phyloP scores from a whole-genome alignment of 495 filamentous ascomycete genomes.

The Xylaria bambusicola region DNA sequence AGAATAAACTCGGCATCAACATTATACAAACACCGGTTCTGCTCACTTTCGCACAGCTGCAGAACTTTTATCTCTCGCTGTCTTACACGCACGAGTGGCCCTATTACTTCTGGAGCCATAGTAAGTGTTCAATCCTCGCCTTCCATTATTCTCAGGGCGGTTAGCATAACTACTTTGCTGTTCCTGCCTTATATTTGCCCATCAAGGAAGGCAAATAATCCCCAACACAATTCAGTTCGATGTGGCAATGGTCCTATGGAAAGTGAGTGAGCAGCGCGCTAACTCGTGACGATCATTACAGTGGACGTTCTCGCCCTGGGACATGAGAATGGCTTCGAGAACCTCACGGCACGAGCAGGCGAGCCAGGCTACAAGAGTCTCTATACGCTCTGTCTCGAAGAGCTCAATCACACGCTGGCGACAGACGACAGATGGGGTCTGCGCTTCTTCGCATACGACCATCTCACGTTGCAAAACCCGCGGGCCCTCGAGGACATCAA shows the following conservation, averaged over 20 bases:
- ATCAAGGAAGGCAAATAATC: no score
- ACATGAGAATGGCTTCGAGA: conserved; percentile 43
- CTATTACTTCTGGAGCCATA: conserved; percentile 58
- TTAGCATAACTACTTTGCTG: no score
- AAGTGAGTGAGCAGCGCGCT: background rate
- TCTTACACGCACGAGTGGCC: conserved; percentile 47
- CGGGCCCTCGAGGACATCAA: conserved; percentile 54
- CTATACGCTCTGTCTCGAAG: conserved; percentile 51
- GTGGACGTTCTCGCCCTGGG: conserved; percentile 55
- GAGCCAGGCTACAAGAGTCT: conserved; percentile 50
- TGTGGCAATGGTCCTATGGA: background rate
- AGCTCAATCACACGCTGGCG: conserved; percentile 35
- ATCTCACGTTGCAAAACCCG: conserved; percentile 59
- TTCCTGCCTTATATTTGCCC: no score
- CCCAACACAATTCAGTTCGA: background rate
- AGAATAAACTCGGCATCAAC: conserved; percentile 55
- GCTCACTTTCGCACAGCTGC: conserved; percentile 62
- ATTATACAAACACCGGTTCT: conserved; percentile 59
- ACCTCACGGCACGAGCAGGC: conserved; percentile 28
- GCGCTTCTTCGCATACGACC: conserved; percentile 61
- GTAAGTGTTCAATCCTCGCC: background rate
- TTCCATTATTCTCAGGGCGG: background rate
- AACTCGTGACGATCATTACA: background rate
- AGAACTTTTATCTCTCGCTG: conserved; percentile 60
- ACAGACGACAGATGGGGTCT: conserved; percentile 49